A percentile compares a stretch with the other conserved stretches of the same genome.
Conservation (phyloP, 106 monocot genomes). For the Acanthochlamys bracteata region DNA sequence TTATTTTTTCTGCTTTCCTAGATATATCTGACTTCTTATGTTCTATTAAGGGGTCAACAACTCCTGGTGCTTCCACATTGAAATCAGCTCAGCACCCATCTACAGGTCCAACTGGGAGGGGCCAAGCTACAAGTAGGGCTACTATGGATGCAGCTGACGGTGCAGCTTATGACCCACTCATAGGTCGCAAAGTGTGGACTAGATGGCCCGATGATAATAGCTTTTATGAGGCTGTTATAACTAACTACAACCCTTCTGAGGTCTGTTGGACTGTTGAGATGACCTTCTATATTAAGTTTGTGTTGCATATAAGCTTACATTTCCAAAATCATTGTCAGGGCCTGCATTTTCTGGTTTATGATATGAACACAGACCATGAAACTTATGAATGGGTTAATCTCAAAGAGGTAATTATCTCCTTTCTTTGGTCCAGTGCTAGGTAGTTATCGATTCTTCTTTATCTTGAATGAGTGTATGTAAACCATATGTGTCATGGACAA, state of each 20-base stretch:
- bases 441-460: no score
- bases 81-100: conserved; percentile 36
- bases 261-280: conserved; percentile 32
- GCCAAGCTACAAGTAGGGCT: conserved; percentile 27
- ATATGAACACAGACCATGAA: conserved; percentile 67
- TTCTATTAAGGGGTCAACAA: conserved; percentile 33
- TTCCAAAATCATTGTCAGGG: conserved; percentile 38
- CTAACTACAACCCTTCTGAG: conserved; percentile 66
- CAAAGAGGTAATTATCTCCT: conserved; percentile 40
- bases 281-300: conserved; percentile 6
- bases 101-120: conserved; percentile 31
- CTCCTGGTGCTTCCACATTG: conserved; percentile 32
- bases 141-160: conserved; percentile 31
- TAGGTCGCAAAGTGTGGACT: conserved; percentile 81
- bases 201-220: conserved; percentile 94
- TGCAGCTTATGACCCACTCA: conserved; percentile 40
- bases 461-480: no score
- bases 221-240: conserved; percentile 96
- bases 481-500: no score
- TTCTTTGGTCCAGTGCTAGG: neutral
- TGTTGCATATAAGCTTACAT: conserved; percentile 15
- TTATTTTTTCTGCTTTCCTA: neutral
- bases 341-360: conserved; percentile 83
- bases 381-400: conserved; percentile 95
- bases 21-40: neutral